Base-by-base conservation (phyloP, 163 green algal species). In the Chlamydomonas reinhardtii region DNA sequence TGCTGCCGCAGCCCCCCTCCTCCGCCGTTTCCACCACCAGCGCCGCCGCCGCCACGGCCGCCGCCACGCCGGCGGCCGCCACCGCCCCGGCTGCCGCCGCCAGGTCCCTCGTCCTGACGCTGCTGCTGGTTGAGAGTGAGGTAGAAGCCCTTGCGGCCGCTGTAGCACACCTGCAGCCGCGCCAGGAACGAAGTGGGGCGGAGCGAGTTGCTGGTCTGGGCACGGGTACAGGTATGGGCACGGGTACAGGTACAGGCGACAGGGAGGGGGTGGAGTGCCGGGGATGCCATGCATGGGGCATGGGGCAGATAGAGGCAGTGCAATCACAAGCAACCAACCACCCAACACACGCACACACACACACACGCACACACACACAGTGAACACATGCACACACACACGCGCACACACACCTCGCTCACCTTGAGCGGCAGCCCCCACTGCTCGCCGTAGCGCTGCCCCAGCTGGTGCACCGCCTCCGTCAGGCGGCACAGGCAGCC, bases 401-500 rank as follows among this genome's bases (percentile, higher is more conserved):
- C 22, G 54, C 34, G 27, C 69, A 9, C n/a, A 31, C 27, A 70
- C n/a, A 29, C 37, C 43, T 14, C 37, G 62, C 78, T 9, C 34
- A 91, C 82, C 85, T 95, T 94, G 22, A 96, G 84, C 16, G 92
- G 79, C 16, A 96, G 78, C 35, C 48, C 68, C 74, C 78, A 32
- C 69, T 96, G 43, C 37, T 90, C 61, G 16, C 90, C 89, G 61
- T 95, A 93, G 20, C 88, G 52, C 29, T 92, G 92, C 4, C 92
- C 93, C 62, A 97, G 90, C 20, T 91, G 83, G 78, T 98, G 94
- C 19, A 94, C 83, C 14, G 71, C 62, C 74, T 90, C 84, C 24
- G 92, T 94, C 25, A 93, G 80, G 25, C 92, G 88, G 31, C 77
- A 97, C 85, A 99, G 98, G 65, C 85, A 94, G 32, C 80, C 65